phyloP scores from a whole-genome alignment of 2,329 filamentous ascomycete genomes.

The Pseudogymnoascus sp. region DNA sequence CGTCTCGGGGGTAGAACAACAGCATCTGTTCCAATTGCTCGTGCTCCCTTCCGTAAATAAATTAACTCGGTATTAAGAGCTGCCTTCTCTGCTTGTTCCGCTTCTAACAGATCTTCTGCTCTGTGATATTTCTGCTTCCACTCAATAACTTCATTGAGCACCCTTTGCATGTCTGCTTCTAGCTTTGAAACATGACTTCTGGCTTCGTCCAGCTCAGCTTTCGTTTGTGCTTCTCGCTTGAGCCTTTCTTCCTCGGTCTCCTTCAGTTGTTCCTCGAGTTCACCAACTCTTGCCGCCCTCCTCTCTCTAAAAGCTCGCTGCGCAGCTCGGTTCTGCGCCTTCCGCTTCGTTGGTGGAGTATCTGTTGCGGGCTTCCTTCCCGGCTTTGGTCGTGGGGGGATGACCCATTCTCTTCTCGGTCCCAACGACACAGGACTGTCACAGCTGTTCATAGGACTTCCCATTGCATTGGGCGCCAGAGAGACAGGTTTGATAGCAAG shows the following conservation, averaged over 20 bases:
- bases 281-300: constrained; percentile 76
- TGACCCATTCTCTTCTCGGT: constrained; percentile 74
- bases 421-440: constrained; percentile 48
- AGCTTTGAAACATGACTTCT: constrained; percentile 50
- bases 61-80: constrained; percentile 36
- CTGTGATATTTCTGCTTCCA: constrained; percentile 31
- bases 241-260: constrained; percentile 53
- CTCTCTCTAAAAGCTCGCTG: constrained; percentile 87
- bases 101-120: constrained; percentile 30
- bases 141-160: constrained; percentile 36
- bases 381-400: constrained; percentile 78
- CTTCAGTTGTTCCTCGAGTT: constrained; percentile 61
- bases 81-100: constrained; percentile 38
- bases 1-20: constrained; percentile 35
- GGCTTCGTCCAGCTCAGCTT: constrained; percentile 19
- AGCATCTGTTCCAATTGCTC: constrained; percentile 33
- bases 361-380: constrained; percentile 91
- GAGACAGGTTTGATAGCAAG: constrained; percentile 34
- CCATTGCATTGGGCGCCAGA: constrained; percentile 29
- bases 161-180: constrained; percentile 61
- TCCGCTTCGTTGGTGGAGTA: constrained; percentile 85
- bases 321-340: constrained; percentile 88
- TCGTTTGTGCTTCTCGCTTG: constrained; percentile 50
- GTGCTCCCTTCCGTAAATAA: constrained; percentile 29
- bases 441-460: constrained; percentile 27